These are phyloP conservation scores for Cordyceps javanica DNA, from an alignment of 2,329 filamentous ascomycete genomes.

Conservation along the genomic window DNA sequence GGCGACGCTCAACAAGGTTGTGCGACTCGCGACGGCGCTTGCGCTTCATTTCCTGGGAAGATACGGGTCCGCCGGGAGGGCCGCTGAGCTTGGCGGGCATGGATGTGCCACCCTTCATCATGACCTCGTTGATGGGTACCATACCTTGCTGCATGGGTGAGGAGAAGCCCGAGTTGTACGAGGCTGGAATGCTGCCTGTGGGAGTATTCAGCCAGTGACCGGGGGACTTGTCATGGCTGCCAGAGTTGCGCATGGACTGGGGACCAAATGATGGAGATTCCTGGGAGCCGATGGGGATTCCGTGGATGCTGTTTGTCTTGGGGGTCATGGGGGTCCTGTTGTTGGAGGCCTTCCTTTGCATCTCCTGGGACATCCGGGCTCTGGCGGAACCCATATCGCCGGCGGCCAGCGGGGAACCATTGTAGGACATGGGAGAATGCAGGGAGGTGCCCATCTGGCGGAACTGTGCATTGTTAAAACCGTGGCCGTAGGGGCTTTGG, in stretches of 20 bases:
- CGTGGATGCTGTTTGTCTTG: conserved; percentile 72
- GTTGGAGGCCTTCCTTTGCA: conserved; percentile 69
- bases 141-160: conserved; percentile 68
- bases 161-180: conserved; percentile 80
- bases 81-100: conserved; percentile 78
- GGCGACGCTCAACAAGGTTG: conserved; percentile 89
- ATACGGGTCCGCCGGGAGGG: conserved; percentile 38
- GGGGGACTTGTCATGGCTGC: conserved; percentile 71
- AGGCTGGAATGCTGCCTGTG: conserved; percentile 70
- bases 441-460: conserved; percentile 55
- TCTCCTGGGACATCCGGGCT: conserved; percentile 52
- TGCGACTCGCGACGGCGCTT: conserved; percentile 89
- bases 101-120: conserved; percentile 81
- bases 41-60: conserved; percentile 89
- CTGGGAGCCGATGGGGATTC: conserved; percentile 59
- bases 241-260: conserved; percentile 68
- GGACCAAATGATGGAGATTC: conserved; percentile 68
- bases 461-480: conserved; percentile 70
- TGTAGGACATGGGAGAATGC: conserved; percentile 35
- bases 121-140: conserved; percentile 79
- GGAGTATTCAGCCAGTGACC: conserved; percentile 87
- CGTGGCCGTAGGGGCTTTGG: conserved; percentile 79
- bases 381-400: conserved; percentile 47
- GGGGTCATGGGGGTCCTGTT: conserved; percentile 77
- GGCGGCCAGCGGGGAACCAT: conserved; percentile 33